Percentiles rank a stretch among this genome's conserved stretches.
These are phyloP conservation scores for Dendrocalamus latiflorus DNA, from an alignment of 202 grass and related monocot species.

Conservation along the genomic window DNA sequence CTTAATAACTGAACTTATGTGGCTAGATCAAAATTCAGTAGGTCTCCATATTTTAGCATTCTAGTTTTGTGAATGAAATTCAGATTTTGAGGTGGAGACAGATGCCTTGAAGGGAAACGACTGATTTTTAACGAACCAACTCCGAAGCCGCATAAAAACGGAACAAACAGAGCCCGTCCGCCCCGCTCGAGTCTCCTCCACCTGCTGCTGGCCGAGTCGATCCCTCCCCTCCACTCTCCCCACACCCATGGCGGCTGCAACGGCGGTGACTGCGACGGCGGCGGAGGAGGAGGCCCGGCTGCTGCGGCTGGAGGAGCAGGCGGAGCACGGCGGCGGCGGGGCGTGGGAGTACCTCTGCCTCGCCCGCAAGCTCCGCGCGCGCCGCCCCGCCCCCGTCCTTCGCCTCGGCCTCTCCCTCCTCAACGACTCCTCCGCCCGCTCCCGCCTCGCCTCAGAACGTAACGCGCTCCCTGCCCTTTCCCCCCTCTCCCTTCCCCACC, in stretches of 20 bases:
- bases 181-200: neutral
- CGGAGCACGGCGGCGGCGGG: slow-evolving; percentile 76
- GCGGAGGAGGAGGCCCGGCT: slow-evolving; percentile 59
- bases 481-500: neutral
- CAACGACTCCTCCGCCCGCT: slow-evolving; percentile 75
- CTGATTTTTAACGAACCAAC: neutral
- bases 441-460: slow-evolving; percentile 79
- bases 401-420: slow-evolving; percentile 69
- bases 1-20: too few species aligned
- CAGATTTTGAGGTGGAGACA: too few species aligned
- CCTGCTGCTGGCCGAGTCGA: neutral
- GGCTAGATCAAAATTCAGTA: too few species aligned
- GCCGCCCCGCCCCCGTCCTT: slow-evolving; percentile 70
- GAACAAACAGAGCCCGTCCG: neutral
- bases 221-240: neutral
- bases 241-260: slow-evolving; percentile 14
- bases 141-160: neutral
- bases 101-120: neutral
- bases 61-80: too few species aligned
- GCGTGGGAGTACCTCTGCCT: slow-evolving; percentile 91
- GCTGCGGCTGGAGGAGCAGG: slow-evolving; percentile 78
- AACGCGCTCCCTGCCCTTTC: neutral
- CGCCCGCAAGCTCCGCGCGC: slow-evolving; percentile 68
- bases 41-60: too few species aligned
- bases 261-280: slow-evolving; percentile 34